Percentiles rank a stretch among this genome's conserved stretches.
phyloP scores from a whole-genome alignment of 2,329 filamentous ascomycete species.

The Epichloe glyceriae region DNA sequence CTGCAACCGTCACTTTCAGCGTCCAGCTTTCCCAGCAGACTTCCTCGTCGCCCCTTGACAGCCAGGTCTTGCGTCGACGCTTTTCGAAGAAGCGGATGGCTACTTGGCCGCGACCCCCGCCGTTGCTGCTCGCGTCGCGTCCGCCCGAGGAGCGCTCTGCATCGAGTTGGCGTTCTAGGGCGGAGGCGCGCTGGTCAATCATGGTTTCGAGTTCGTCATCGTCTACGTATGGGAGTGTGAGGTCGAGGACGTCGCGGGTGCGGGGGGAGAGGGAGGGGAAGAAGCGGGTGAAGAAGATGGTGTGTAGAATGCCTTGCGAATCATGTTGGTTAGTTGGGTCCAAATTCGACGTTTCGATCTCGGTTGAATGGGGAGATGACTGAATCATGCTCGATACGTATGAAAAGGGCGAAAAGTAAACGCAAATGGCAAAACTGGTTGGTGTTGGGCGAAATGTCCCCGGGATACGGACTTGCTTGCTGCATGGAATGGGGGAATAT shows the following conservation, averaged over 20 bases:
- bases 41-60: constrained; percentile 75
- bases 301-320: constrained; percentile 68
- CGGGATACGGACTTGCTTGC: neutral
- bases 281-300: constrained; percentile 98
- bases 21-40: constrained; percentile 97
- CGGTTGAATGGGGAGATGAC: no score
- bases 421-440: neutral
- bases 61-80: constrained; percentile 67
- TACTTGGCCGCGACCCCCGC: constrained; percentile 46
- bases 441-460: neutral
- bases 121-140: constrained; percentile 9
- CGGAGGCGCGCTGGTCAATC: constrained; percentile 74
- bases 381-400: no score
- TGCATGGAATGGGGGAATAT: no score
- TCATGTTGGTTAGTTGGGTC: no score
- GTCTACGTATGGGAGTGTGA: constrained; percentile 79
- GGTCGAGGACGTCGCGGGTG: constrained; percentile 79
- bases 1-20: constrained; percentile 82
- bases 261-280: constrained; percentile 75
- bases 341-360: neutral
- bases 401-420: no score
- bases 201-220: constrained; percentile 86
- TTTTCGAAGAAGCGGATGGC: constrained; percentile 93
- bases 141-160: constrained; percentile 32
- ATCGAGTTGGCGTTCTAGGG: constrained; percentile 67